A percentile compares a stretch with the other conserved stretches of the same genome.
These are phyloP conservation scores for Thecaphora thlaspeos DNA, from an alignment of 1,284 basidiomycete species.

Conservation along the genomic window DNA sequence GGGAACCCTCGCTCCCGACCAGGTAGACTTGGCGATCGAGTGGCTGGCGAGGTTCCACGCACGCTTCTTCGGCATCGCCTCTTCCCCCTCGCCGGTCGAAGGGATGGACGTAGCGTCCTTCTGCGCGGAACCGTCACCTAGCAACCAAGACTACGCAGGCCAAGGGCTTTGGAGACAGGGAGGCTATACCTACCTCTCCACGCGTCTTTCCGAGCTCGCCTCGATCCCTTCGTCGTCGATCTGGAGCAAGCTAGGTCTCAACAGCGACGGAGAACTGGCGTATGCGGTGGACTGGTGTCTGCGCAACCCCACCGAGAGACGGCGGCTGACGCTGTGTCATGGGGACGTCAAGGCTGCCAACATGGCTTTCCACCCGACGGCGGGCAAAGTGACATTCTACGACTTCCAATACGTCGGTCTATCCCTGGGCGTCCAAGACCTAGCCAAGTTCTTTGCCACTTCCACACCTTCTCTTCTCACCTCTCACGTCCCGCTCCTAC, in stretches of 20 bases:
- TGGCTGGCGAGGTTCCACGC: slow-evolving; percentile 32
- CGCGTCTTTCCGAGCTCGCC: slow-evolving; percentile 13
- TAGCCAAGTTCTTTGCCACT: slow-evolving; percentile 37
- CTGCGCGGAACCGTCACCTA: slow-evolving; percentile 10
- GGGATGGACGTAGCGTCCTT: background rate
- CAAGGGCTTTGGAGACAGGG: slow-evolving; percentile 31
- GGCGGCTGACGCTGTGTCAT: slow-evolving; percentile 22
- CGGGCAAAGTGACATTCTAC: slow-evolving; percentile 26
- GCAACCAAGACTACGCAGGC: slow-evolving; percentile 7
- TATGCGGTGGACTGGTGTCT: slow-evolving; percentile 21
- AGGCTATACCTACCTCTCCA: slow-evolving; percentile 33
- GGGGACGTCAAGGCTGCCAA: slow-evolving; percentile 43
- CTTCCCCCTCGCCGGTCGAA: background rate
- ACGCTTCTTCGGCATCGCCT: slow-evolving; percentile 10
- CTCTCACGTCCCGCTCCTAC: background rate
- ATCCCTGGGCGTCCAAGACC: slow-evolving; percentile 30
- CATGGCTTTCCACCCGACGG: slow-evolving; percentile 24
- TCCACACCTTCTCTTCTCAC: slow-evolving; percentile 5
- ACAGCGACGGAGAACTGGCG: slow-evolving; percentile 11
- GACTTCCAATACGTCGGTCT: slow-evolving; percentile 44
- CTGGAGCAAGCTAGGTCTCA: slow-evolving; percentile 22
- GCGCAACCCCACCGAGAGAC: slow-evolving; percentile 12
- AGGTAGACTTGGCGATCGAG: slow-evolving; percentile 13
- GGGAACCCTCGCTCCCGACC: slow-evolving; percentile 11
- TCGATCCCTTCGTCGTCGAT: slow-evolving; percentile 9